Conservation (phyloP, 208 protist genomes). For the Porcisia hertigi region DNA sequence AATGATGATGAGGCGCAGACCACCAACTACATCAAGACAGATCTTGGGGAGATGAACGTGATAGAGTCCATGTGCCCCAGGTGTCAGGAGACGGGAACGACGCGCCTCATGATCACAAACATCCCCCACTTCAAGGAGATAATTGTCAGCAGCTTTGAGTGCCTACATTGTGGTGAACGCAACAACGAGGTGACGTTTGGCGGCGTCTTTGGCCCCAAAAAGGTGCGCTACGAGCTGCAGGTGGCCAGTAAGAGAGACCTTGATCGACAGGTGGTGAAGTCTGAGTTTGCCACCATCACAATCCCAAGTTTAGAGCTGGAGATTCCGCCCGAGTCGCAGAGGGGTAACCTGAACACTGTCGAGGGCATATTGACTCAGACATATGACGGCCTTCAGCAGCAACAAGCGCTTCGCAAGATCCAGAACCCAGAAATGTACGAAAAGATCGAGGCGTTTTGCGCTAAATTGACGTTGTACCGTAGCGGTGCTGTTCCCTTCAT, state of each 20-base stretch:
- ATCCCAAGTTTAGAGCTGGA: slow-evolving; percentile 95
- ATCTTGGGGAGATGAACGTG: slow-evolving; percentile 87
- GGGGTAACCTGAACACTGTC: slow-evolving; percentile 93
- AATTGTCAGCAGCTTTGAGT: slow-evolving; percentile 93
- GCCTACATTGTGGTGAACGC: slow-evolving; percentile 75
- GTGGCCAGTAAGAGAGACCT: slow-evolving; percentile 88
- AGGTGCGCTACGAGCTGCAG: slow-evolving; percentile 82
- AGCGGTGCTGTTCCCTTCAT: slow-evolving; percentile 86
- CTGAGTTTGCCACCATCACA: slow-evolving; percentile 84
- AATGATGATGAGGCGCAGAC: slow-evolving; percentile 18
- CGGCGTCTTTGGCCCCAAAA: slow-evolving; percentile 80
- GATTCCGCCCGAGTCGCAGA: slow-evolving; percentile 90
- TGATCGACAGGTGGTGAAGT: slow-evolving; percentile 94
- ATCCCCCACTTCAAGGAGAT: slow-evolving; percentile 93
- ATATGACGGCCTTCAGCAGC: slow-evolving; percentile 67
- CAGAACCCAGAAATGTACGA: slow-evolving; percentile 81
- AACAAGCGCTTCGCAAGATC: slow-evolving; percentile 76
- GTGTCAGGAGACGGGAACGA: slow-evolving; percentile 86
- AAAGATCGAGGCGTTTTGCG: slow-evolving; percentile 80
- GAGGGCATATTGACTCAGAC: slow-evolving; percentile 93
- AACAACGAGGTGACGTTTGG: slow-evolving; percentile 93
- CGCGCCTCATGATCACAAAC: slow-evolving; percentile 90
- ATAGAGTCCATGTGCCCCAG: slow-evolving; percentile 90
- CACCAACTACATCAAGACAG: slow-evolving; percentile 67
- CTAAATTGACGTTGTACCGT: slow-evolving; percentile 64